Percentiles rank a stretch among this genome's conserved stretches.
These are phyloP conservation scores for Juglanconis sp. DNA, from an alignment of 2,329 filamentous ascomycete genomes.

Conservation along the genomic window DNA sequence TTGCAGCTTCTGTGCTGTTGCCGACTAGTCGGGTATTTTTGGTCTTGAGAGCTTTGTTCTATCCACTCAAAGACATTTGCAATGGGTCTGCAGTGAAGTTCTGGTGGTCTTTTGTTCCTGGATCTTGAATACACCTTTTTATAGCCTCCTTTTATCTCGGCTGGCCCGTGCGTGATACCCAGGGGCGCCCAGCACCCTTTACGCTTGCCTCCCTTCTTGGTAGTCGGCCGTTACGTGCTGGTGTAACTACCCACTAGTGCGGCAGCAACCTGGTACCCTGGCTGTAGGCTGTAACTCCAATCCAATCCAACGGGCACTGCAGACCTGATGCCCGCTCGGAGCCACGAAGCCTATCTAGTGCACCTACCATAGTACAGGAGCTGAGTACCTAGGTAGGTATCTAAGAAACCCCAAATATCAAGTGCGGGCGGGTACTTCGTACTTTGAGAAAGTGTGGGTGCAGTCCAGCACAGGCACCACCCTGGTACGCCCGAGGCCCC, in stretches of 20 bases:
- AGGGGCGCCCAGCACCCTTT: not conserved
- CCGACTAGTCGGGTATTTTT: too few species aligned
- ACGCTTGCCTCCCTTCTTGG: not conserved
- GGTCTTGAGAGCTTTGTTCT: not conserved
- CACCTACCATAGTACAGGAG: not conserved
- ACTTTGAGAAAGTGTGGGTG: not conserved
- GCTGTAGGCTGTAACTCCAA: conserved; percentile 3
- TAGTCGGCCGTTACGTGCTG: not conserved
- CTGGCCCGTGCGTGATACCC: not conserved
- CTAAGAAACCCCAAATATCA: too few species aligned
- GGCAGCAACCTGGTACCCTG: conserved; percentile 1
- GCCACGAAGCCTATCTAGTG: too few species aligned
- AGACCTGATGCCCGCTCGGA: too few species aligned
- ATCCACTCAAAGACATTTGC: not conserved
- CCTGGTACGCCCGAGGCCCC: too few species aligned
- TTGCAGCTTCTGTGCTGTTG: too few species aligned
- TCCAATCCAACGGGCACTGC: conserved; percentile 1
- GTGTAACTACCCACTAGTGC: not conserved
- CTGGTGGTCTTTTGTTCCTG: not conserved
- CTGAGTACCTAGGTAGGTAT: not conserved
- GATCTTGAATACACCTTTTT: not conserved
- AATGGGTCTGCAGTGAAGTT: not conserved
- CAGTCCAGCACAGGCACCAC: not conserved
- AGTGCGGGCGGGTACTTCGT: too few species aligned
- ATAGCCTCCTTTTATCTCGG: not conserved